These are phyloP conservation scores for Aristolochia fimbriata DNA, from an alignment of 164 flowering plant species.

Conservation along the genomic window DNA sequence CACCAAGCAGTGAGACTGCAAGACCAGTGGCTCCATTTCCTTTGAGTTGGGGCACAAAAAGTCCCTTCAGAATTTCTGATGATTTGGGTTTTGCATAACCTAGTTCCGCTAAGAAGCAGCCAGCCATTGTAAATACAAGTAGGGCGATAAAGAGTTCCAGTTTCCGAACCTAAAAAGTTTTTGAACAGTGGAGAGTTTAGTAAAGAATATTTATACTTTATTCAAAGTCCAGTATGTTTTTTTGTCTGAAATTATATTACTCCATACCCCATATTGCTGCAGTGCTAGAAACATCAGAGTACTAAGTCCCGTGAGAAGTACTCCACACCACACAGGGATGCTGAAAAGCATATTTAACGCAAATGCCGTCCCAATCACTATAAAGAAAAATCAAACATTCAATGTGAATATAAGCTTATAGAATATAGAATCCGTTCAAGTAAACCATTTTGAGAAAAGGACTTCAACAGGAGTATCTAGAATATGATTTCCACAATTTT, in stretches of 20 bases:
- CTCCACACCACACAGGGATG: conserved; percentile 84
- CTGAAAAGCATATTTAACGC: conserved; percentile 91
- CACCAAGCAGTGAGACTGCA: conserved; percentile 88
- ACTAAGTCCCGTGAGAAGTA: conserved; percentile 85
- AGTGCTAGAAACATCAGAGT: conserved; percentile 73
- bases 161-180: conserved; percentile 60
- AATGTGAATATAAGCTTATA: too few species aligned
- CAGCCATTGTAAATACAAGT: conserved; percentile 80
- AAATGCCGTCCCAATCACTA: conserved; percentile 92
- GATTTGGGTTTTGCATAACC: conserved; percentile 67
- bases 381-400: conserved; percentile 3
- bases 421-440: too few species aligned
- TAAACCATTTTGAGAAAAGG: too few species aligned
- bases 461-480: too few species aligned
- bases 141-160: conserved; percentile 84
- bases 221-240: too few species aligned
- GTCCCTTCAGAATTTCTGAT: conserved; percentile 64
- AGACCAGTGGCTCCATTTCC: conserved; percentile 76
- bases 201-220: too few species aligned
- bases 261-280: conserved; percentile 89
- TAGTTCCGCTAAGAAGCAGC: conserved; percentile 77
- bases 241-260: neutral
- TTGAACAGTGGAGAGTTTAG: neutral
- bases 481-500: too few species aligned
- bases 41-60: conserved; percentile 86